Conservation (phyloP, 164 flowering plant species). For the Magnolia sinica region DNA sequence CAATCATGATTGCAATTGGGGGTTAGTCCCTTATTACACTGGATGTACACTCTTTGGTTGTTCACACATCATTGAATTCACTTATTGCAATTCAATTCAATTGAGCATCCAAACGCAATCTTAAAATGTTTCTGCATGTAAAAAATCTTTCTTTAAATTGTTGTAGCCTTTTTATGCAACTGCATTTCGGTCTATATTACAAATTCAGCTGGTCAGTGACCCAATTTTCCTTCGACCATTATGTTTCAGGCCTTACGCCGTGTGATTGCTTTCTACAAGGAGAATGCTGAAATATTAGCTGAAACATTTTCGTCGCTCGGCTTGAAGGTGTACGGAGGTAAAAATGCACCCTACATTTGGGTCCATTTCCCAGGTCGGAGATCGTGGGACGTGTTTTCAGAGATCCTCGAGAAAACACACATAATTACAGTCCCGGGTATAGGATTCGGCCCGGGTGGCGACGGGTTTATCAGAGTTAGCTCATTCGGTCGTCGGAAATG, state of each 20-base stretch:
- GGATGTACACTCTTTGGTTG: too few species aligned
- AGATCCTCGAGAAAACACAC: slow-evolving; percentile 70
- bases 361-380: slow-evolving; percentile 70
- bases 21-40: too few species aligned
- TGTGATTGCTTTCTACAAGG: slow-evolving; percentile 59
- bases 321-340: slow-evolving; percentile 67
- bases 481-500: slow-evolving; percentile 62
- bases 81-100: too few species aligned
- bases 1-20: too few species aligned
- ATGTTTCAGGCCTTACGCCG: slow-evolving; percentile 42
- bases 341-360: slow-evolving; percentile 84
- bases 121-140: too few species aligned
- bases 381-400: slow-evolving; percentile 76
- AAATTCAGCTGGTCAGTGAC: too few species aligned
- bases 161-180: too few species aligned
- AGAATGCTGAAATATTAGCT: slow-evolving; percentile 55
- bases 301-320: slow-evolving; percentile 58
- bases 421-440: slow-evolving; percentile 71
- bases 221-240: too few species aligned
- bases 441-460: slow-evolving; percentile 88
- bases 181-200: too few species aligned
- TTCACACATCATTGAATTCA: too few species aligned
- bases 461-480: slow-evolving; percentile 63
- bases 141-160: too few species aligned
- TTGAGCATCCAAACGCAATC: too few species aligned